Percentiles rank a stretch among this genome's conserved stretches.
Evolutionary conservation across 163 green algal species (phyloP).

Genomic region (Scenedesmus sp.): DNA sequence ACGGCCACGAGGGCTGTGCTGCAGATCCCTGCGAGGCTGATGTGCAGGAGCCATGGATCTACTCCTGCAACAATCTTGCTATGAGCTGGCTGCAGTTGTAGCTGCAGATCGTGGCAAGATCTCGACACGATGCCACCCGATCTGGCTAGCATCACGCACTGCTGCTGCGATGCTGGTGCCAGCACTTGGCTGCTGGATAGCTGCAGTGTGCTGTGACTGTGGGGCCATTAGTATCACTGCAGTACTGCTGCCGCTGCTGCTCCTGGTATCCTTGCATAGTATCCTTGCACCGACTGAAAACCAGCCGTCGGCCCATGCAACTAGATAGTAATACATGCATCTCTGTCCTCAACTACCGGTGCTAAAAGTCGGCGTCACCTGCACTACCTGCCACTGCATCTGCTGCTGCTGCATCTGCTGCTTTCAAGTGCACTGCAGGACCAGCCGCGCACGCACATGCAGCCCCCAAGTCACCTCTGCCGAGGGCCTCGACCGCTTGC

Average conservation of each 20-base stretch:
- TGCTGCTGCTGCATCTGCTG: neutral
- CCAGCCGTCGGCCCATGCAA: neutral
- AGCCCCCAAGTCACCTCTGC: neutral
- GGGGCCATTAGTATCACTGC: neutral
- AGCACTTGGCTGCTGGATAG: neutral
- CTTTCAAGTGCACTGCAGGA: neutral
- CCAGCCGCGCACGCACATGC: neutral
- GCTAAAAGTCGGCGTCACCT: neutral
- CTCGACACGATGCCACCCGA: neutral
- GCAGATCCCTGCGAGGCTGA: too few relatives aligned
- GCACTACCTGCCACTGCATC: too few relatives aligned
- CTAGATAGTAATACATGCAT: neutral
- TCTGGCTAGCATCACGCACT: neutral
- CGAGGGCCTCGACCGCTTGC: neutral
- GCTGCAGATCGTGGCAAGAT: neutral
- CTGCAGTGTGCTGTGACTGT: neutral
- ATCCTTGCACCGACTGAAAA: neutral
- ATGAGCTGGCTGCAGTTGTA: neutral
- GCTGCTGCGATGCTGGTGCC: neutral
- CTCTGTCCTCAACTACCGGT: neutral
- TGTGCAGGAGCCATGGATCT: neutral
- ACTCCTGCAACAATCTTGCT: neutral
- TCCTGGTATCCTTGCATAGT: conserved; percentile 69
- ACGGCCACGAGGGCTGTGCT: too few relatives aligned
- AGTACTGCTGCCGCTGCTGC: neutral